Evolutionary conservation across 176 grass and related monocot genomes (phyloP), one percentile per base, ranked within the genome.

Genomic region (Secale cereale): DNA sequence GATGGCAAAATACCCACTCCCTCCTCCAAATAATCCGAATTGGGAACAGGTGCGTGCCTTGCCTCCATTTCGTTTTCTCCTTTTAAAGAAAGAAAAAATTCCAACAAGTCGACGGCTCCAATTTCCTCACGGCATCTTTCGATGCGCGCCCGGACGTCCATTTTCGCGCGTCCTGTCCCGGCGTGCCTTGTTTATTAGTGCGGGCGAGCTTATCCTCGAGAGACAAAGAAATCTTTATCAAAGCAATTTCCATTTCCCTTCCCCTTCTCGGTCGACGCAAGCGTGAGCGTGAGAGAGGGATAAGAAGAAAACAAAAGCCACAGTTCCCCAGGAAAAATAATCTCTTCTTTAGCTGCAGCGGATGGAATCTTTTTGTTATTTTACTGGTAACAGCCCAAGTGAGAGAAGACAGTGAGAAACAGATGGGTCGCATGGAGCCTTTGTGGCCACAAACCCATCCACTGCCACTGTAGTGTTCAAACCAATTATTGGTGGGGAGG

Each of bases 401-500:
- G 43, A 74, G 26, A 76, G 76, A 63, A 19, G 50, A 77, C 60
- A 54, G 61, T 91, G 76, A 52, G 48, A 70, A 48, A 37, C 48
- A 3, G 25, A 35, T 31, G 29, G 29, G 25, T 17, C 15, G 30
- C 30, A 67, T 22, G 29, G 54, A 30, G 81, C 16, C 69, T 85
- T 6, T 60, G 81, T 76, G 89, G 69, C 76, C 79, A 76, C 48
- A 50, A 76, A 50, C 46, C 75, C 75, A 16, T 84, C 81, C 66
- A 3, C 71, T 48, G 3, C 10, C 10, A 68, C 57, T 74, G 75
- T 66, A 61, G 0, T 37, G 41, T 69, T 63, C 26, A 48, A 56
- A 70, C 45, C 81, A 91, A 91, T 91, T 81, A 91, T 91, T 91
- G 85, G 81, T 80, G 56, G n/a, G 72, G 9, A 61, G 22, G 35